A percentile compares a stretch with the other conserved stretches of the same genome.
Evolutionary conservation across 2,329 filamentous ascomycete genomes (phyloP).

Genomic region (Chaetomiaceae sp.): DNA sequence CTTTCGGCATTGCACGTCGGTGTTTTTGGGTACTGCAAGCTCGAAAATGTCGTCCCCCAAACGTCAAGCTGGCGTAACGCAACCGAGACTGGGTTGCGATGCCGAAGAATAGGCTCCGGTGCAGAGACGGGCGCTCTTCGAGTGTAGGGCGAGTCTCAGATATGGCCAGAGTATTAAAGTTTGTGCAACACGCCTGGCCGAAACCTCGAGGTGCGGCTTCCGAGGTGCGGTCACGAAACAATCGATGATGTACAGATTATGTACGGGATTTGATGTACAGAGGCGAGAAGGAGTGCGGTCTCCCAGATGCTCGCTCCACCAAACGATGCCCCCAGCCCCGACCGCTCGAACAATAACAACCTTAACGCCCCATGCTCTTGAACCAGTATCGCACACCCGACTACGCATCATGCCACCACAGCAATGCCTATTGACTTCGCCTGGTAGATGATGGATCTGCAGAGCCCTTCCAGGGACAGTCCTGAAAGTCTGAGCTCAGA

Average conservation of each 20-base stretch:
- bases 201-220: too few species aligned
- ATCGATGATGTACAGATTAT: not conserved
- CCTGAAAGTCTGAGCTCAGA: constrained; percentile 68
- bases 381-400: not conserved
- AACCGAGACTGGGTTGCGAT: too few species aligned
- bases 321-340: constrained; percentile 1
- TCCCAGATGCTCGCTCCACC: not conserved
- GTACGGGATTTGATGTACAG: constrained; percentile 10
- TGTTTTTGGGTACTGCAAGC: too few species aligned
- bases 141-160: too few species aligned
- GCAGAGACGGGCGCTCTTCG: too few species aligned
- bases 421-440: constrained; percentile 69
- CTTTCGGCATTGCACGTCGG: too few species aligned
- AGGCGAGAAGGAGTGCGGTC: not conserved
- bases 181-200: too few species aligned
- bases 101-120: too few species aligned
- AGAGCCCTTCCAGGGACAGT: constrained; percentile 62
- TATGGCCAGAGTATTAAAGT: too few species aligned
- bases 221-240: too few species aligned
- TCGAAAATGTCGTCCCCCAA: too few species aligned
- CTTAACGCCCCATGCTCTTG: constrained; percentile 18
- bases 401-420: constrained; percentile 52
- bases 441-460: constrained; percentile 67
- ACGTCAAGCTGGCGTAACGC: too few species aligned
- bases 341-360: constrained; percentile 18